A percentile compares a stretch with the other conserved stretches of the same genome.
Evolutionary conservation across 768 basidiomycete genomes (phyloP).

Genomic region (Amyloporia xantha): DNA sequence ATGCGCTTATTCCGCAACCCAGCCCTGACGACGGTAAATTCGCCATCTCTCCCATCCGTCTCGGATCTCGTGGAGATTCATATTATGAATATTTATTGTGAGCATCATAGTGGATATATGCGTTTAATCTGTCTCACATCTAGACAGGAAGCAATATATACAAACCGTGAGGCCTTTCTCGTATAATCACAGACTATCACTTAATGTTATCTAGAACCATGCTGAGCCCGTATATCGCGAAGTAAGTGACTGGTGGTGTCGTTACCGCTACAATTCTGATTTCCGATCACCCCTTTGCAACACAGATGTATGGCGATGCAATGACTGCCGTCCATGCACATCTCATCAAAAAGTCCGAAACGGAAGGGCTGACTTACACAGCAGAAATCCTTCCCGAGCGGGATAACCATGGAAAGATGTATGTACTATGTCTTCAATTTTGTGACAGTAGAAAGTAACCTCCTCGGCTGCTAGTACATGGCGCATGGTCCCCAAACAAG

Average conservation of each 20-base stretch:
- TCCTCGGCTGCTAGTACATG: constrained; percentile 59
- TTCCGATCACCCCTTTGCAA: not conserved
- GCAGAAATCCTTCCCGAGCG: constrained; percentile 70
- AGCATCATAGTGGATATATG: constrained; percentile 21
- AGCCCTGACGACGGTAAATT: constrained; percentile 49
- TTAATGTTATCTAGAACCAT: constrained; percentile 40
- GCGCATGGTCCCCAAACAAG: constrained; percentile 82
- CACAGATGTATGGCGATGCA: constrained; percentile 82
- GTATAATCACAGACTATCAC: not conserved
- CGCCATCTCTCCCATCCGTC: constrained; percentile 66
- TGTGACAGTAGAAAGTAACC: not conserved
- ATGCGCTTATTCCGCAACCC: not conserved
- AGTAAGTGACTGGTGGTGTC: constrained; percentile 37
- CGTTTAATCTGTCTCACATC: no score
- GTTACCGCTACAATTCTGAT: no score
- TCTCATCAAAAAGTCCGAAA: constrained; percentile 59
- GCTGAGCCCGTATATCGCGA: constrained; percentile 74
- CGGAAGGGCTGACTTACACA: constrained; percentile 64
- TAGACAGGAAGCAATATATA: constrained; percentile 61
- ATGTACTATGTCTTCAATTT: constrained; percentile 11
- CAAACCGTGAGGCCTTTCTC: constrained; percentile 55
- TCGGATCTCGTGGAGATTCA: constrained; percentile 90
- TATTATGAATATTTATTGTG: constrained; percentile 90
- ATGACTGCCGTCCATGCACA: constrained; percentile 76
- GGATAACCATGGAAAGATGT: constrained; percentile 27